phyloP scores from a whole-genome alignment of 2,329 filamentous ascomycete species.

The Penicillium sp. region DNA sequence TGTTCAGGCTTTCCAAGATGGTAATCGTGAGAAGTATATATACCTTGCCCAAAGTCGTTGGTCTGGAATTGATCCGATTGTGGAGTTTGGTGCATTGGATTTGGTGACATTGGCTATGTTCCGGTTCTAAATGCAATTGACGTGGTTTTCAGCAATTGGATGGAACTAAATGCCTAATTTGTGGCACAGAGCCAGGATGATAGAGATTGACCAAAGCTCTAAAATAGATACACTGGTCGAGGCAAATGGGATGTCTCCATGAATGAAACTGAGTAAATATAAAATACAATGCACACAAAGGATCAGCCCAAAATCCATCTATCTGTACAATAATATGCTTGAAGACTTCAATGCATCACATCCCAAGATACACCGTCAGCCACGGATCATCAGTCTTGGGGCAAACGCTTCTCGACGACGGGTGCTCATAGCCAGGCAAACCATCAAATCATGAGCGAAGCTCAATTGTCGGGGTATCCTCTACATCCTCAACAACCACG shows the following conservation, averaged over 20 bases:
- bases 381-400: too few relatives aligned
- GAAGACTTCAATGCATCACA: conserved; percentile 22
- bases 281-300: conserved; percentile 34
- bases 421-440: neutral
- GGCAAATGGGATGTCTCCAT: too few relatives aligned
- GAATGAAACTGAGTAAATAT: conserved; percentile 19
- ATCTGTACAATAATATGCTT: conserved; percentile 34
- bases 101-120: too few relatives aligned
- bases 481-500: conserved; percentile 33
- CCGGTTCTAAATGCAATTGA: too few relatives aligned
- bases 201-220: too few relatives aligned
- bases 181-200: too few relatives aligned
- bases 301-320: conserved; percentile 28
- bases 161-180: too few relatives aligned
- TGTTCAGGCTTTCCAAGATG: conserved; percentile 1
- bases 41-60: conserved; percentile 5
- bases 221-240: too few relatives aligned
- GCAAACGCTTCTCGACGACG: neutral
- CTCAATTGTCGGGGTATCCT: conserved; percentile 24
- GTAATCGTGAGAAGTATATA: neutral
- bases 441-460: conserved; percentile 22
- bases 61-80: too few relatives aligned
- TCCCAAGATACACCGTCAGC: conserved; percentile 10
- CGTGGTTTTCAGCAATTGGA: too few relatives aligned
- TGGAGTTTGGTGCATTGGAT: too few relatives aligned